phyloP scores from a whole-genome alignment of 1,139 yeast species.

The Pichia sp. region DNA sequence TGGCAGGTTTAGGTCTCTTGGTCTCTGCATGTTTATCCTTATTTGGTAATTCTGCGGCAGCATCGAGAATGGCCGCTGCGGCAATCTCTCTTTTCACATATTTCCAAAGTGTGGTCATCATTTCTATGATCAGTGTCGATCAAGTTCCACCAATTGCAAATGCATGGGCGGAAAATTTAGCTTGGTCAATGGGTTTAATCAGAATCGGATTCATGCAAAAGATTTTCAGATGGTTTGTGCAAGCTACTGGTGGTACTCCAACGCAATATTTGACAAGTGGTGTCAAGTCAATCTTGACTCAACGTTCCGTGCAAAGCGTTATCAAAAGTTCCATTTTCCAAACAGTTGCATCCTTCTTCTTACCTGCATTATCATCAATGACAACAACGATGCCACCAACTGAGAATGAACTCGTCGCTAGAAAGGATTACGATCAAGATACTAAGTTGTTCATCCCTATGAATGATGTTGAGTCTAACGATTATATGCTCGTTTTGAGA shows the following conservation, averaged over 20 bases:
- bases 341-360: slow-evolving; percentile 5
- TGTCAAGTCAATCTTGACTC: slow-evolving; percentile 58
- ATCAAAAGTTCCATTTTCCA: slow-evolving; percentile 14
- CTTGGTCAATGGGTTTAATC: slow-evolving; percentile 83
- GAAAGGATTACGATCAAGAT: slow-evolving; percentile 2
- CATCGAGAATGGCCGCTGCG: slow-evolving; percentile 69
- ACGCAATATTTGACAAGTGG: slow-evolving; percentile 47
- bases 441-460: slow-evolving; percentile 15
- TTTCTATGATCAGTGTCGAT: slow-evolving; percentile 66
- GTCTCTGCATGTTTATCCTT: slow-evolving; percentile 62
- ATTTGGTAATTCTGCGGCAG: slow-evolving; percentile 74
- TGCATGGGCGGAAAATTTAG: slow-evolving; percentile 74
- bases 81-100: slow-evolving; percentile 67
- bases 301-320: slow-evolving; percentile 44
- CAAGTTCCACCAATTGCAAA: slow-evolving; percentile 73
- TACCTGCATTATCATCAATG: background rate
- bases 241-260: slow-evolving; percentile 73
- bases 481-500: slow-evolving; percentile 50
- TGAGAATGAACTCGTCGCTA: slow-evolving; percentile 1
- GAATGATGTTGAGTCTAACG: slow-evolving; percentile 23
- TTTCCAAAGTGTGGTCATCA: slow-evolving; percentile 70
- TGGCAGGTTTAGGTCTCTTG: slow-evolving; percentile 71
- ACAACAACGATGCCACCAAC: background rate
- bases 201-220: slow-evolving; percentile 63
- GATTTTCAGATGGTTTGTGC: slow-evolving; percentile 75